phyloP scores from a whole-genome alignment of 1,284 basidiomycete species.

The Rhizoctonia solani region DNA sequence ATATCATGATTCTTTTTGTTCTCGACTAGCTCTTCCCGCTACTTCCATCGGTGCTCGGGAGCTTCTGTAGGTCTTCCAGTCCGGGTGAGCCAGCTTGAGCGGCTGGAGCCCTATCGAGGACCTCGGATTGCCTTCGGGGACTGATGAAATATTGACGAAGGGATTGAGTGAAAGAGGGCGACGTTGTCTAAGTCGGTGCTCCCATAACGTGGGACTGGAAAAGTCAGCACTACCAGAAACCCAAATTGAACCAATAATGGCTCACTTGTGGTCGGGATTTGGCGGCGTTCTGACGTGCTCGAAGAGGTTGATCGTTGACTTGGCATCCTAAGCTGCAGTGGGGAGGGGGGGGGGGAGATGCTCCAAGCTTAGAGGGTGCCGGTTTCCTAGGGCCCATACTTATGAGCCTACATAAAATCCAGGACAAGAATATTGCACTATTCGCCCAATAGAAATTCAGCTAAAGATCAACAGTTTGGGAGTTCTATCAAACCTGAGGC shows the following conservation, averaged over 20 bases:
- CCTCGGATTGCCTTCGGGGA: neutral
- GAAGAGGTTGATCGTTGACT: conserved; percentile 3
- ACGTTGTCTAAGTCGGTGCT: neutral
- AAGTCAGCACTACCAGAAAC: neutral
- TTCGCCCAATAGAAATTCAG: too few relatives aligned
- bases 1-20: conserved; percentile 4
- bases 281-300: neutral
- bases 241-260: neutral
- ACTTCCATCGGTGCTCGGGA: neutral
- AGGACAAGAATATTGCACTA: too few relatives aligned
- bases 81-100: neutral
- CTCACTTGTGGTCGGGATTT: conserved; percentile 11
- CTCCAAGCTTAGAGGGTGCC: too few relatives aligned
- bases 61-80: neutral
- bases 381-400: too few relatives aligned
- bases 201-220: neutral
- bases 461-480: too few relatives aligned
- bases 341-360: neutral
- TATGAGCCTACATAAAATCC: too few relatives aligned
- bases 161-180: neutral
- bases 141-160: neutral
- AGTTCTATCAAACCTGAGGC: too few relatives aligned
- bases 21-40: neutral
- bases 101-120: neutral
- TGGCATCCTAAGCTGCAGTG: neutral